A percentile compares a stretch with the other conserved stretches of the same genome.
Evolutionary conservation across 768 basidiomycete genomes (phyloP).

Genomic region (Mycena polygramma): DNA sequence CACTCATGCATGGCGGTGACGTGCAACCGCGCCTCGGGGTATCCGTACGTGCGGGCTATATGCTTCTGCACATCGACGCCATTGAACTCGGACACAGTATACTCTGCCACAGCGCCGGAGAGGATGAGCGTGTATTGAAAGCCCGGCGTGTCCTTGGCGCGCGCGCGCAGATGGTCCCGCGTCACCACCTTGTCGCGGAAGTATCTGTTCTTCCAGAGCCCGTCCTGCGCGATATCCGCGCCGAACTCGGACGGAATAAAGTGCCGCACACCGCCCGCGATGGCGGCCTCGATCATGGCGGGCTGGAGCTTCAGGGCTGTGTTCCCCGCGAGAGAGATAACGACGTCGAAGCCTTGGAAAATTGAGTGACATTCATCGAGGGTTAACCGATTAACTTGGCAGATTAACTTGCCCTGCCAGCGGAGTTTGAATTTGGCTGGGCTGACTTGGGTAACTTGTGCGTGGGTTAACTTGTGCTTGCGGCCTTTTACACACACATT

Average conservation of each 20-base stretch:
- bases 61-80: slow-evolving; percentile 19
- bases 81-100: slow-evolving; percentile 7
- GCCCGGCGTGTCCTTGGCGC: slow-evolving; percentile 3
- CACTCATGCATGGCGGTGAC: slow-evolving; percentile 22
- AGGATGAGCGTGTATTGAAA: slow-evolving; percentile 18
- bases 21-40: slow-evolving; percentile 7
- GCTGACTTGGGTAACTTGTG: too few species aligned
- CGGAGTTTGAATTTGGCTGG: too few species aligned
- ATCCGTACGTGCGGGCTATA: slow-evolving; percentile 8
- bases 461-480: too few species aligned
- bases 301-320: slow-evolving; percentile 20
- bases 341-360: slow-evolving; percentile 14
- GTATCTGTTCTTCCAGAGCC: slow-evolving; percentile 18
- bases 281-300: slow-evolving; percentile 24
- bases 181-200: slow-evolving; percentile 27
- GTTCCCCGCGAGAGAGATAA: slow-evolving; percentile 12
- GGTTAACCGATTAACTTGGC: background rate
- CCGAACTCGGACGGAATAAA: slow-evolving; percentile 22
- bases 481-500: too few species aligned
- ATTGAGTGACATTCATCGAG: too few species aligned
- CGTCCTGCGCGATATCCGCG: slow-evolving; percentile 5
- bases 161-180: slow-evolving; percentile 11
- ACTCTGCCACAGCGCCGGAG: slow-evolving; percentile 9
- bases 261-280: slow-evolving; percentile 21
- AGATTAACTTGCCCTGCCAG: too few species aligned